phyloP scores from a whole-genome alignment of 306 rosid genomes.

The Medicago truncatula region MtrunA17r5.0-ANR NC_053045.1:5588001-5588500 shows the following conservation, averaged over 20 bases:
- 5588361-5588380: not conserved
- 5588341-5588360: not conserved
- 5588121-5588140: slow-evolving; percentile 97
- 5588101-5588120: slow-evolving; percentile 93
- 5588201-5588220: not conserved
- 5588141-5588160: slow-evolving; percentile 91
- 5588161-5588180: slow-evolving; percentile 92
- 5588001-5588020: too few relatives aligned
- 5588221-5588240: not conserved
- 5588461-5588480: not conserved
- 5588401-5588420: not conserved
- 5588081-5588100: slow-evolving; percentile 77
- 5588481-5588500: slow-evolving; percentile 13
- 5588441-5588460: not conserved
- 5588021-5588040: slow-evolving; percentile 36
- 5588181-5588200: not conserved
- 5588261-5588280: not conserved
- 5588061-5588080: slow-evolving; percentile 82
- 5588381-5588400: not conserved
- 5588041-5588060: slow-evolving; percentile 98
- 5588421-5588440: not conserved
- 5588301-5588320: not conserved
- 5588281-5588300: not conserved
- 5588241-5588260: not conserved
- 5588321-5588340: not conserved